phyloP scores from a whole-genome alignment of 331 rosid genomes.

The Ulmus americana region DNA sequence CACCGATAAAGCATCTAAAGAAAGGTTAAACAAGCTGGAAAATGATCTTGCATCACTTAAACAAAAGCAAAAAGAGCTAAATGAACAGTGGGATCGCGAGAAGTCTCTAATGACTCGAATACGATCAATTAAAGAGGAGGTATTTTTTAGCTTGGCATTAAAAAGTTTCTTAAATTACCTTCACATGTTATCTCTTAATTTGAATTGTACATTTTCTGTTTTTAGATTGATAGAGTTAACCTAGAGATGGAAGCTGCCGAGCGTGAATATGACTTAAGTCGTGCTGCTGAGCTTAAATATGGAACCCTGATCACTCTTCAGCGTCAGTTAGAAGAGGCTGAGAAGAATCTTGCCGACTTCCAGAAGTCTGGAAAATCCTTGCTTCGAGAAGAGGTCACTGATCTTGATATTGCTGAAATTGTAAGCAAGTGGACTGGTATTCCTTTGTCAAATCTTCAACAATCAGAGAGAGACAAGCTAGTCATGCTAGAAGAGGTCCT shows the following conservation, averaged over 20 bases:
- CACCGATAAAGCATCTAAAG: slow-evolving; percentile 79
- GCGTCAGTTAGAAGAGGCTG: slow-evolving; percentile 75
- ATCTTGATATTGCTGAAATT: slow-evolving; percentile 78
- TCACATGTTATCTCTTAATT: neutral
- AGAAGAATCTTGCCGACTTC: slow-evolving; percentile 62
- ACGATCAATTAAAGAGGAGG: slow-evolving; percentile 92
- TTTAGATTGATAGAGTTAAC: slow-evolving; percentile 92
- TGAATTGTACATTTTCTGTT: neutral
- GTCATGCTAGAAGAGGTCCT: slow-evolving; percentile 56
- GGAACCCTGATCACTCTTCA: slow-evolving; percentile 74
- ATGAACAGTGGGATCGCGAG: slow-evolving; percentile 70
- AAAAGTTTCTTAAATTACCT: neutral
- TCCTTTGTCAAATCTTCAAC: slow-evolving; percentile 75
- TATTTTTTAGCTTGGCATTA: slow-evolving; percentile 24
- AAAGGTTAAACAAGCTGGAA: slow-evolving; percentile 72
- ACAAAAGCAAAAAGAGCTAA: slow-evolving; percentile 63
- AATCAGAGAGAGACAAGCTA: slow-evolving; percentile 72
- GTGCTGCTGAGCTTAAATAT: slow-evolving; percentile 96
- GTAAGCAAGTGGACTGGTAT: slow-evolving; percentile 97
- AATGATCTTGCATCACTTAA: slow-evolving; percentile 58
- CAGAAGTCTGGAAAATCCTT: slow-evolving; percentile 61
- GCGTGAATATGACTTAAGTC: slow-evolving; percentile 80
- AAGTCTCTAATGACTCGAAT: slow-evolving; percentile 68
- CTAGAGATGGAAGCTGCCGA: slow-evolving; percentile 95
- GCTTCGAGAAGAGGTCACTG: slow-evolving; percentile 82